A percentile compares a stretch with the other conserved stretches of the same genome.
phyloP scores from a whole-genome alignment of 495 filamentous ascomycete species.

The Lophiotrema nucula region DNA sequence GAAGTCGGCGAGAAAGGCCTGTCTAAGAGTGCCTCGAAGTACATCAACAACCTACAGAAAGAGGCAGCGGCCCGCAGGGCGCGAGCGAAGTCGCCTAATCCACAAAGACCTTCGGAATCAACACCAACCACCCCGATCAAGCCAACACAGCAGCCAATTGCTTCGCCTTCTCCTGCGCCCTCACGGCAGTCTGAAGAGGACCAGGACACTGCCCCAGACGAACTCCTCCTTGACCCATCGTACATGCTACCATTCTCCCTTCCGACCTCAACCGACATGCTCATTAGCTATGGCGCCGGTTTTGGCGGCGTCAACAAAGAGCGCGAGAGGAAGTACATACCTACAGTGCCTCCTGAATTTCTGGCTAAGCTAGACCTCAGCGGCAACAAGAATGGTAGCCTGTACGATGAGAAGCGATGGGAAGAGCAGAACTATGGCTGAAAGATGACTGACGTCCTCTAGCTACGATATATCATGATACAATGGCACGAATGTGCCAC shows the following conservation, averaged over 20 bases:
- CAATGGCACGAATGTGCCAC: no score
- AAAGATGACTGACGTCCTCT: no score
- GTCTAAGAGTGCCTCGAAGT: conserved; percentile 81
- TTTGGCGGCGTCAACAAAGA: conserved; percentile 91
- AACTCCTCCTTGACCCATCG: conserved; percentile 80
- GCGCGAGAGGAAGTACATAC: conserved; percentile 92
- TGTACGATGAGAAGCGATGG: conserved; percentile 29
- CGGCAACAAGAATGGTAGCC: conserved; percentile 36
- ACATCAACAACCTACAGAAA: conserved; percentile 75
- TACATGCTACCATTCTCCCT: conserved; percentile 92
- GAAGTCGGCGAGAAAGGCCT: conserved; percentile 95
- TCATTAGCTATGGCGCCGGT: conserved; percentile 90
- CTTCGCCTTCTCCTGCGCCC: conserved; percentile 26
- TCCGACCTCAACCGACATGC: conserved; percentile 95
- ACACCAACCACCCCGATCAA: conserved; percentile 29
- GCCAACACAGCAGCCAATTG: conserved; percentile 9
- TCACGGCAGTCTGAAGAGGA: conserved; percentile 25
- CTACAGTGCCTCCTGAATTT: conserved; percentile 91
- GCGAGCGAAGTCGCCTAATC: conserved; percentile 36
- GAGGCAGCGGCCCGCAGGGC: conserved; percentile 56
- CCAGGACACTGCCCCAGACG: conserved; percentile 60
- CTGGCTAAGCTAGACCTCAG: conserved; percentile 79
- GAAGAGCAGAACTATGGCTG: conserved; percentile 23
- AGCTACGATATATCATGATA: no score
- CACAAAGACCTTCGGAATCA: conserved; percentile 15